Conservation (phyloP, 169 alveolate species). For the Plasmodium blacklocki region DNA sequence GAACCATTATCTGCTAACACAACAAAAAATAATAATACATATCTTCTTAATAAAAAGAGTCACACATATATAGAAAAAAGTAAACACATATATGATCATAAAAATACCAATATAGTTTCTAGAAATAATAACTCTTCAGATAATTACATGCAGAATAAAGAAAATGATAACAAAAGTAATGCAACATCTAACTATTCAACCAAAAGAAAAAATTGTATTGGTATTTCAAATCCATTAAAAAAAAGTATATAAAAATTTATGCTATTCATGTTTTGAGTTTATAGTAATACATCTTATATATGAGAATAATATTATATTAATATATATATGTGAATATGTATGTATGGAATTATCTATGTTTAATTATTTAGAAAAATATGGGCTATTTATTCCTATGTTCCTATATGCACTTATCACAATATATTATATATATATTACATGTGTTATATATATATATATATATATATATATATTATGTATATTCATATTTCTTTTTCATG, state of each 20-base stretch:
- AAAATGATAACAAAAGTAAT: background rate
- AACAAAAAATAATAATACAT: background rate
- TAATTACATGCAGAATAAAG: background rate
- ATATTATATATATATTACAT: background rate
- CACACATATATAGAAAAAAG: background rate
- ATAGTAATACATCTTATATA: background rate
- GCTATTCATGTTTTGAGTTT: background rate
- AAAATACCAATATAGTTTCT: background rate
- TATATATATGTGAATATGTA: background rate
- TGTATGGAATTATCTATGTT: background rate
- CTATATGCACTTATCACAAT: too few relatives aligned
- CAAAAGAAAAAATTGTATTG: slow-evolving; percentile 49
- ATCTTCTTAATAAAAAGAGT: background rate
- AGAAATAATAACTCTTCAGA: slow-evolving; percentile 1
- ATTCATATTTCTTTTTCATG: background rate
- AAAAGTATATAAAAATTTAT: slow-evolving; percentile 44
- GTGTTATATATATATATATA: slow-evolving; percentile 3
- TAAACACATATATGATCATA: background rate
- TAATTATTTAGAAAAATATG: background rate
- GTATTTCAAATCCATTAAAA: slow-evolving; percentile 63
- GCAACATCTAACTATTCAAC: slow-evolving; percentile 13
- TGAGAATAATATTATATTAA: background rate
- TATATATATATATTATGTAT: background rate
- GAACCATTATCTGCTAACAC: background rate
- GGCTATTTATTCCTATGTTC: too few relatives aligned